Conservation (phyloP, 2,329 filamentous ascomycete genomes). For the Alternaria burnsii region DNA sequence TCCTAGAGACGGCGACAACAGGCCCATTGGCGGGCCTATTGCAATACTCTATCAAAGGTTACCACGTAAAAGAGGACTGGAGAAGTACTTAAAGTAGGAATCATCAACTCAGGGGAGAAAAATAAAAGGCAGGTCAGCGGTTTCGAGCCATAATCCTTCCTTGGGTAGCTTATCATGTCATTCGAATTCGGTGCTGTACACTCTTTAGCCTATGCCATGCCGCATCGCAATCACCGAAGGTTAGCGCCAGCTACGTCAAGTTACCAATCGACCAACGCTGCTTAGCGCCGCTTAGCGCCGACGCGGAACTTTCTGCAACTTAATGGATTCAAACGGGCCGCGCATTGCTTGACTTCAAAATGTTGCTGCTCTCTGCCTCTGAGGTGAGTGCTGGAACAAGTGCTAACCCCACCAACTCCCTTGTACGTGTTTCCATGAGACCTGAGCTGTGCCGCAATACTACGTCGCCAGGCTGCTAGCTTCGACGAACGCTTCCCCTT, state of each 20-base stretch:
- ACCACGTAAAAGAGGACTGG: background rate
- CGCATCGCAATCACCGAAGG: constrained; percentile 2
- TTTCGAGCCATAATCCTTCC: background rate
- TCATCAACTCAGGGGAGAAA: background rate
- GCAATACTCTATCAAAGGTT: constrained; percentile 1
- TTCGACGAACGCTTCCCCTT: background rate
- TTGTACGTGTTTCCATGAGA: constrained; percentile 7
- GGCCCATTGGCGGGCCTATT: constrained; percentile 2
- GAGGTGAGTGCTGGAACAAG: background rate
- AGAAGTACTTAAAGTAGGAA: background rate
- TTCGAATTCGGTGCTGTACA: constrained; percentile 4
- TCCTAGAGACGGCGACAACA: constrained; percentile 4
- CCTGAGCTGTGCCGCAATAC: constrained; percentile 19
- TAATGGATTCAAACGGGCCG: background rate
- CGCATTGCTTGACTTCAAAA: background rate
- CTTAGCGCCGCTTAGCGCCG: constrained; percentile 16
- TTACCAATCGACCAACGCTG: constrained; percentile 15
- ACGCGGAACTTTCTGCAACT: background rate
- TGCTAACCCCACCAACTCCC: background rate
- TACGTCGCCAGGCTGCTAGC: constrained; percentile 10
- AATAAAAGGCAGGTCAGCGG: background rate
- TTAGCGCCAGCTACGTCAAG: constrained; percentile 8
- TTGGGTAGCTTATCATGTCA: constrained; percentile 1
- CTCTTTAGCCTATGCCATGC: background rate
- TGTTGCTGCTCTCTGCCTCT: background rate